phyloP scores from a whole-genome alignment of 2,329 filamentous ascomycete genomes.

The Tolypocladium sp. region DNA sequence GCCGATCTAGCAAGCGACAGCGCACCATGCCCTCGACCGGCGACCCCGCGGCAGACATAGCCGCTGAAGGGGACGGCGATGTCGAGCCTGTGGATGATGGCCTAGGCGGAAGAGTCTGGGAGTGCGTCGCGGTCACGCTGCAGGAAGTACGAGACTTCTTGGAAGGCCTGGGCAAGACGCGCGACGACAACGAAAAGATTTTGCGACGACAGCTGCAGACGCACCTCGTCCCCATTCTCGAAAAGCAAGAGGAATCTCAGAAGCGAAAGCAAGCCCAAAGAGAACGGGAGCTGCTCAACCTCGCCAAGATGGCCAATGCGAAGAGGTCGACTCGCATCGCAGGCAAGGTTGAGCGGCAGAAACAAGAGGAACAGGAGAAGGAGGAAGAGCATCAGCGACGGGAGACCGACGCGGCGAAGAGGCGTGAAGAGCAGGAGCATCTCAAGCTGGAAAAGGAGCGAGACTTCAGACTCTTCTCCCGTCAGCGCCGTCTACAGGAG shows the following conservation, averaged over 20 bases:
- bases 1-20: conserved; percentile 63
- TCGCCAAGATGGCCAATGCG: conserved; percentile 84
- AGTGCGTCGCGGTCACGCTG: conserved; percentile 77
- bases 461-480: conserved; percentile 69
- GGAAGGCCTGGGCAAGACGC: conserved; percentile 61
- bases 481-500: conserved; percentile 79
- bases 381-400: conserved; percentile 50
- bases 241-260: conserved; percentile 66
- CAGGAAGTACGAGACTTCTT: conserved; percentile 69
- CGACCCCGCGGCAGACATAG: conserved; percentile 20
- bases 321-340: conserved; percentile 91
- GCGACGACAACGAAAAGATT: conserved; percentile 77
- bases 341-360: conserved; percentile 68
- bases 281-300: conserved; percentile 69
- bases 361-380: conserved; percentile 58
- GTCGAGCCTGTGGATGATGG: conserved; percentile 37
- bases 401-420: conserved; percentile 53
- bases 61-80: conserved; percentile 21
- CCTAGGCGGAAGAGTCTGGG: conserved; percentile 75
- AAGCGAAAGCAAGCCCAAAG: conserved; percentile 60
- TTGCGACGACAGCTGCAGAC: conserved; percentile 63
- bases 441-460: conserved; percentile 60
- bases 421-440: conserved; percentile 56
- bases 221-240: conserved; percentile 75
- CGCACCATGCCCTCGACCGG: conserved; percentile 36